A percentile compares a stretch with the other conserved stretches of the same genome.
Conservation (phyloP, 495 filamentous ascomycete species). For the Penicillium bialowiezense region DNA sequence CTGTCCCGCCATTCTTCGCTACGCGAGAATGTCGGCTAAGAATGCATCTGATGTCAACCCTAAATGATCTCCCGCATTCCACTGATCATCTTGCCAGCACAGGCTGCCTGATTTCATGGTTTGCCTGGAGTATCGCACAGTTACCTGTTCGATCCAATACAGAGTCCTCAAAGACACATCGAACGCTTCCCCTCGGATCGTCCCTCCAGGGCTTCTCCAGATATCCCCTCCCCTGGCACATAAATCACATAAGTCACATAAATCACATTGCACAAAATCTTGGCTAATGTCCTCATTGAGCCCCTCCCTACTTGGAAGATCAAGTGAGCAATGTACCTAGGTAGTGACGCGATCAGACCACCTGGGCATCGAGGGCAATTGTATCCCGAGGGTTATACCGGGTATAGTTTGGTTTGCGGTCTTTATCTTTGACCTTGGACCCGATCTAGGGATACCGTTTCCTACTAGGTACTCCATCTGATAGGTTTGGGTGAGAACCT, state of each 20-base stretch:
- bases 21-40: slow-evolving; percentile 4
- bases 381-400: background rate
- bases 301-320: slow-evolving; percentile 8
- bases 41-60: no score
- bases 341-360: background rate
- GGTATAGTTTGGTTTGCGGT: background rate
- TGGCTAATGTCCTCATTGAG: slow-evolving; percentile 2
- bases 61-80: no score
- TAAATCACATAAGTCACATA: slow-evolving; percentile 8
- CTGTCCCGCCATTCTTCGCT: slow-evolving; percentile 1
- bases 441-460: background rate
- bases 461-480: background rate
- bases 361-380: no score
- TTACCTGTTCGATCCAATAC: no score
- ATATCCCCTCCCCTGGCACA: background rate
- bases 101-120: no score
- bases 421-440: background rate
- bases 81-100: no score
- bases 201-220: no score
- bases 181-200: no score
- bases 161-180: no score
- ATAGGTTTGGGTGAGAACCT: background rate
- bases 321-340: background rate
- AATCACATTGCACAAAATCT: slow-evolving; percentile 10
- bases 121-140: no score